These are phyloP conservation scores for Miscanthus lutarioriparius DNA, from an alignment of 176 grass and related monocot species.

Conservation along the genomic window DNA sequence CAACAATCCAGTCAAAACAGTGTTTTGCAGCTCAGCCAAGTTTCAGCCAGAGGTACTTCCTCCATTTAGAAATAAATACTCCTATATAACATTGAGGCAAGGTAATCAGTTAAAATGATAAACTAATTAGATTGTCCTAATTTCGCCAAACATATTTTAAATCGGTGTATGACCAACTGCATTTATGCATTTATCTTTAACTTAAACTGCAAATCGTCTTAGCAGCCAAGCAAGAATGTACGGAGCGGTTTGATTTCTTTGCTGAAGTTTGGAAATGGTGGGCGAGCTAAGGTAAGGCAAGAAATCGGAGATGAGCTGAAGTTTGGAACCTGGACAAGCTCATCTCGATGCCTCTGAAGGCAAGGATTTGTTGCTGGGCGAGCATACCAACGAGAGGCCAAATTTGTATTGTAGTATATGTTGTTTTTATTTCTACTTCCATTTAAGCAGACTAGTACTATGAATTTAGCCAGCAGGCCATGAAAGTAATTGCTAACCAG, in stretches of 20 bases:
- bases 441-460: neutral
- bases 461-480: neutral
- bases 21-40: too few species aligned
- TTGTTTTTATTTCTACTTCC: neutral
- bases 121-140: neutral
- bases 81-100: neutral
- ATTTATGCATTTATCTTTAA: neutral
- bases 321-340: neutral
- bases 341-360: neutral
- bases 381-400: too few species aligned
- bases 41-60: neutral
- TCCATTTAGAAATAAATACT: neutral
- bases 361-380: neutral
- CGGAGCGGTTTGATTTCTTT: too few species aligned
- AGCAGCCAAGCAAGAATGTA: too few species aligned
- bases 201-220: too few species aligned
- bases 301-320: neutral
- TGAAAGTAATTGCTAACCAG: neutral
- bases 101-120: neutral
- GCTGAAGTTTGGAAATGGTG: too few species aligned
- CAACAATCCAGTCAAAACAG: too few species aligned
- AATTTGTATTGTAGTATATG: too few species aligned
- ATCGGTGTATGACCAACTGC: neutral
- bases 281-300: too few species aligned
- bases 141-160: neutral